A percentile compares a stretch with the other conserved stretches of the same genome.
phyloP scores from a whole-genome alignment of 139 green algal species.

The Coelastrella sp. region DNA sequence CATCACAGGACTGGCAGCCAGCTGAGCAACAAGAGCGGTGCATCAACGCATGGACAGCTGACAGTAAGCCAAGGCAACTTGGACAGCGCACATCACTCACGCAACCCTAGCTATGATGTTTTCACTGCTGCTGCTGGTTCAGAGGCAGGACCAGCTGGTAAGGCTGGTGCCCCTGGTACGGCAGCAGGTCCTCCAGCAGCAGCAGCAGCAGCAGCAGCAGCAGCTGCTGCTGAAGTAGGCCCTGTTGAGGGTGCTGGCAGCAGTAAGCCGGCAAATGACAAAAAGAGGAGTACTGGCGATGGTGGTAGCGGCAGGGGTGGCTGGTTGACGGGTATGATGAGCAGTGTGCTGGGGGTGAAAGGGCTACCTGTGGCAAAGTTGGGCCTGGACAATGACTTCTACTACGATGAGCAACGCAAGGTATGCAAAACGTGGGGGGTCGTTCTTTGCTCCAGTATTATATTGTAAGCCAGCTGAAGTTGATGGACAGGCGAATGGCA shows the following conservation, averaged over 20 bases:
- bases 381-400: conserved; percentile 18
- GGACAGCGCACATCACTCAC: not conserved
- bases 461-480: too few relatives aligned
- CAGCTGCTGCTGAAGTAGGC: too few relatives aligned
- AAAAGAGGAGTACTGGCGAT: not conserved
- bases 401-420: conserved; percentile 25
- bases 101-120: not conserved
- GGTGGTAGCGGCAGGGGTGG: not conserved
- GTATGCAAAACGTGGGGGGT: not conserved
- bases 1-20: not conserved
- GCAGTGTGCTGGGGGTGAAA: not conserved
- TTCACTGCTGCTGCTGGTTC: not conserved
- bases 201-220: conserved; percentile 28
- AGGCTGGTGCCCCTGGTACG: not conserved
- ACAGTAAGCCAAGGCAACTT: not conserved
- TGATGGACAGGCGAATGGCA: too few relatives aligned
- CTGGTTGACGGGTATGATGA: not conserved
- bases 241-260: not conserved
- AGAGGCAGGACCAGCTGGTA: not conserved
- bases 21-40: not conserved
- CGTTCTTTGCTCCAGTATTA: too few relatives aligned
- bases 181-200: not conserved
- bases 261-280: not conserved
- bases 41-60: not conserved
- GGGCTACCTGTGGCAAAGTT: not conserved